phyloP scores from a whole-genome alignment of 2,329 filamentous ascomycete genomes.

The Colletotrichum ledebouriae region DNA sequence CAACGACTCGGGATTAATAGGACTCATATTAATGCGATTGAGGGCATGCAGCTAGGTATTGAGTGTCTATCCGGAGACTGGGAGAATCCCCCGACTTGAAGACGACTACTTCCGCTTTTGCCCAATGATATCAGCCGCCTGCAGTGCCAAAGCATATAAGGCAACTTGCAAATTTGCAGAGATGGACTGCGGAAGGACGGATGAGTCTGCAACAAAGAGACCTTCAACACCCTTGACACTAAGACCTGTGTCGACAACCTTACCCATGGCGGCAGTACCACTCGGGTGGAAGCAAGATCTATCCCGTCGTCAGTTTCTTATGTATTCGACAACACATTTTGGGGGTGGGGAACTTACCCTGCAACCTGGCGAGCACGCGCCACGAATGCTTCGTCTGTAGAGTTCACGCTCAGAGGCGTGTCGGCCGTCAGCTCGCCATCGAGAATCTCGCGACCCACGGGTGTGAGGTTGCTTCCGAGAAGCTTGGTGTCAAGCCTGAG shows the following conservation, averaged over 20 bases:
- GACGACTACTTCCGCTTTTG: background rate
- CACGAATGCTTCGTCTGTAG: slow-evolving; percentile 44
- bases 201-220: slow-evolving; percentile 55
- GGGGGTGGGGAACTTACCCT: background rate
- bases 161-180: slow-evolving; percentile 59
- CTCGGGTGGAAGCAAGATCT: slow-evolving; percentile 46
- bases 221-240: slow-evolving; percentile 53
- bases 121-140: slow-evolving; percentile 69
- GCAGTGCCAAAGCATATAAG: slow-evolving; percentile 69
- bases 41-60: background rate
- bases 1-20: too few species aligned
- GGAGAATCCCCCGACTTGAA: background rate
- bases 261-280: slow-evolving; percentile 51
- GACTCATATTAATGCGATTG: too few species aligned
- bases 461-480: slow-evolving; percentile 41
- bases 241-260: slow-evolving; percentile 50
- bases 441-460: slow-evolving; percentile 44
- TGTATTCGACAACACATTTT: background rate
- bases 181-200: slow-evolving; percentile 50
- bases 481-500: slow-evolving; percentile 46
- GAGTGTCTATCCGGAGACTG: background rate
- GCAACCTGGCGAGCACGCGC: slow-evolving; percentile 19
- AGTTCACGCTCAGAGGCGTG: slow-evolving; percentile 44
- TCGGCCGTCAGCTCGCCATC: slow-evolving; percentile 45
- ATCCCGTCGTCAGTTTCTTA: background rate